phyloP scores from a whole-genome alignment of 2,329 filamentous ascomycete species.

The Juglanconis oblonga region DNA sequence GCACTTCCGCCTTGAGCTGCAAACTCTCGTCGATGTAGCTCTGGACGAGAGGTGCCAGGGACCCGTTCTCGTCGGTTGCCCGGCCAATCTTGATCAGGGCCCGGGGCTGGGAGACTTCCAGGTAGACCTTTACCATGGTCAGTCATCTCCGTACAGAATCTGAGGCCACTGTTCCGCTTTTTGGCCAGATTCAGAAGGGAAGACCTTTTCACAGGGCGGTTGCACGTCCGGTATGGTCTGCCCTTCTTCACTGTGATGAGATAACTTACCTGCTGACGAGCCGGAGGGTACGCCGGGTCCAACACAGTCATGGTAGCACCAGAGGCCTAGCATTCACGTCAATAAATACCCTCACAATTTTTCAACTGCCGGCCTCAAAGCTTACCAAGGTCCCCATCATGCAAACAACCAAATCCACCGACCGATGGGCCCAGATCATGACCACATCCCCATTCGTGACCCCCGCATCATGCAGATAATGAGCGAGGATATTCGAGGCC shows the following conservation, averaged over 20 bases:
- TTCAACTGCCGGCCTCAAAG: not conserved
- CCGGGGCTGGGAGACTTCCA: conserved; percentile 70
- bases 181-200: not conserved
- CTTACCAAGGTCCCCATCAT: conserved; percentile 66
- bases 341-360: not conserved
- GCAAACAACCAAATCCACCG: conserved; percentile 63
- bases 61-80: conserved; percentile 66
- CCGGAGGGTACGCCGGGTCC: conserved; percentile 79
- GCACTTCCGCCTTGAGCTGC: conserved; percentile 69
- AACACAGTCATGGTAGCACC: conserved; percentile 65
- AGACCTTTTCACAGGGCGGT: too few species aligned
- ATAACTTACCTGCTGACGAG: conserved; percentile 58
- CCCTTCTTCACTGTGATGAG: not conserved
- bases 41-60: conserved; percentile 44
- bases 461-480: conserved; percentile 73
- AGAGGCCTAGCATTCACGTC: conserved; percentile 38
- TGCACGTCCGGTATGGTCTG: too few species aligned
- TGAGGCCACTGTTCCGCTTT: too few species aligned
- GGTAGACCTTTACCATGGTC: conserved; percentile 45
- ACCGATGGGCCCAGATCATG: conserved; percentile 85
- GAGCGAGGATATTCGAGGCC: conserved; percentile 74
- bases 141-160: not conserved
- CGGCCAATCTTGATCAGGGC: conserved; percentile 70
- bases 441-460: conserved; percentile 80
- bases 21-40: conserved; percentile 72